phyloP scores from a whole-genome alignment of 1,284 basidiomycete genomes.

The Fomitopsis palustris region DNA sequence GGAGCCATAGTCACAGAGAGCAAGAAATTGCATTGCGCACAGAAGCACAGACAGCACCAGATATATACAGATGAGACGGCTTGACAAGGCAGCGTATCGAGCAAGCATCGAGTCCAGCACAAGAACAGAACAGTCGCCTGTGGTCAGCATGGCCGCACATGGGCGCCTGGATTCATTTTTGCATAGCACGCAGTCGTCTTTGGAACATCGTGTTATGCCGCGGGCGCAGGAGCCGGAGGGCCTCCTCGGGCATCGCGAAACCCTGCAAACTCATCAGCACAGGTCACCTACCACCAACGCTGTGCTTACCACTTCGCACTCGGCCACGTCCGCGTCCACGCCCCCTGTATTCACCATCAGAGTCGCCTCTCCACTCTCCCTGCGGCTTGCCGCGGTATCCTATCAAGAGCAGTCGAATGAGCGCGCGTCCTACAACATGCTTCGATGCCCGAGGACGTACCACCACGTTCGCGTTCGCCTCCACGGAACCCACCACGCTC shows the following conservation, averaged over 20 bases:
- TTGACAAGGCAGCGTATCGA: background rate
- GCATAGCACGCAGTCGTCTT: background rate
- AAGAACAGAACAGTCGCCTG: background rate
- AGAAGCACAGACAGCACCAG: background rate
- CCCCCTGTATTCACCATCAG: slow-evolving; percentile 36
- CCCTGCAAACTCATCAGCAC: background rate
- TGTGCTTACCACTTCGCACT: slow-evolving; percentile 21
- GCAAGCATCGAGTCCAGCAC: background rate
- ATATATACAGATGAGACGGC: background rate
- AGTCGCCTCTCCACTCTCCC: slow-evolving; percentile 35
- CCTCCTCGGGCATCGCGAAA: slow-evolving; percentile 15
- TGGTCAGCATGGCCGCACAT: background rate
- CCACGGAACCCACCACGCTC: slow-evolving; percentile 29
- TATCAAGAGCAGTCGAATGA: slow-evolving; percentile 13
- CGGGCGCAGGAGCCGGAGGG: slow-evolving; percentile 2
- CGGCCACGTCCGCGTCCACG: slow-evolving; percentile 42
- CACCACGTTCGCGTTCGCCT: slow-evolving; percentile 28
- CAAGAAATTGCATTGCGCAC: background rate
- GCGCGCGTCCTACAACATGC: background rate
- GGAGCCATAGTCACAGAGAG: no score
- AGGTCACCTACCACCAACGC: background rate
- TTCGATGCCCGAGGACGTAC: slow-evolving; percentile 14
- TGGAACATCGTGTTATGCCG: background rate
- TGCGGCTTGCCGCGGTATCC: slow-evolving; percentile 34
- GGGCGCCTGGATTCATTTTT: background rate